Conservation (phyloP, 2,329 filamentous ascomycete species). For the Didymella sp. region DNA sequence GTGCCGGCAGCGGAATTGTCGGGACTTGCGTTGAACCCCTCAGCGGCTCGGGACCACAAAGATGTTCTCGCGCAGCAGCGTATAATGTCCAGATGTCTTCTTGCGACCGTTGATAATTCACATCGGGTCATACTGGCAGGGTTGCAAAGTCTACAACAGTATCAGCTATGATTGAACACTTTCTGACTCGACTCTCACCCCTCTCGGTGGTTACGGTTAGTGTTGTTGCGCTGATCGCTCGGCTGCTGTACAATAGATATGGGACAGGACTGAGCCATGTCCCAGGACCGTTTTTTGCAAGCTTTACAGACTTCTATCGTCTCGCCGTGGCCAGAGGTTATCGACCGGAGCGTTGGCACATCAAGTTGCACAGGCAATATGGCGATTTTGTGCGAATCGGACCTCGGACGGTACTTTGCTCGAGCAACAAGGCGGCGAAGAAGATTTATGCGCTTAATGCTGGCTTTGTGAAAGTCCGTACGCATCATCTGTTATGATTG, state of each 20-base stretch:
- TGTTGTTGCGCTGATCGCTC: slow-evolving; percentile 1
- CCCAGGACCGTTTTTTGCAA: slow-evolving; percentile 73
- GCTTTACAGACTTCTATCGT: slow-evolving; percentile 72
- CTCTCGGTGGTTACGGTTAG: not conserved
- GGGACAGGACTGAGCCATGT: slow-evolving; percentile 39
- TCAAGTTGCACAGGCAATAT: slow-evolving; percentile 69
- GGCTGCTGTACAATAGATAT: slow-evolving; percentile 8
- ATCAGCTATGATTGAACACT: slow-evolving; percentile 2
- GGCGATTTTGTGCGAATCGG: slow-evolving; percentile 80
- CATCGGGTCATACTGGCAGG: not conserved
- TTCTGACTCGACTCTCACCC: not conserved
- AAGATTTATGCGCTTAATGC: slow-evolving; percentile 23
- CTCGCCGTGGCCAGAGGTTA: slow-evolving; percentile 71
- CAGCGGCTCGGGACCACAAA: not conserved
- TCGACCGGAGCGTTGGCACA: slow-evolving; percentile 50
- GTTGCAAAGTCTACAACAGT: not conserved
- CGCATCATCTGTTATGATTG: not conserved
- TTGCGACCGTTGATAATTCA: not conserved
- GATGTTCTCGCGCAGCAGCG: not conserved
- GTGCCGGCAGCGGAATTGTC: slow-evolving; percentile 2
- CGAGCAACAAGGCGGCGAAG: slow-evolving; percentile 63
- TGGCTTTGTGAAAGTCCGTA: slow-evolving; percentile 24
- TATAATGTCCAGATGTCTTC: not conserved
- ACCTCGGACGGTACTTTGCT: slow-evolving; percentile 78
- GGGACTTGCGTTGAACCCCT: slow-evolving; percentile 4